Evolutionary conservation across 352 stramenopile species (phyloP), one percentile per base, ranked within the genome.

Genomic region (Phytophthora lateralis): DNA sequence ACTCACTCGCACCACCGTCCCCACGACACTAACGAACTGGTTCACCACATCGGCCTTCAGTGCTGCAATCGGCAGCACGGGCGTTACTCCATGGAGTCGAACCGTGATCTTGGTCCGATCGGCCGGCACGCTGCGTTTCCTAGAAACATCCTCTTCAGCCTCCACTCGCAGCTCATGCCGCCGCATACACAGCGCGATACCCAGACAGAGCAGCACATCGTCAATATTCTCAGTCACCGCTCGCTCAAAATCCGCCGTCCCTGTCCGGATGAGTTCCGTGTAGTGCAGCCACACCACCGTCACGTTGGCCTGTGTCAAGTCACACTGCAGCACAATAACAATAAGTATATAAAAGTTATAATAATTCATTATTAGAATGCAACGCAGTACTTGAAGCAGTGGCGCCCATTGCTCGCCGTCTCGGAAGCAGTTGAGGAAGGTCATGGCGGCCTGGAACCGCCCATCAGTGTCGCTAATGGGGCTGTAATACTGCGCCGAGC

Each of bases 1-100:
- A 51, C 85, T 92, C 55, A 95, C 88, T 34, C 89, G 71, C 46
- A 96, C 87, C 20, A 94, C 85, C 2, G 80, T 96, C 32, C 78
- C 78, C 11, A 76, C 60, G 41, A 88, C 73, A 46, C 79, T 85
- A 35, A 96, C 82, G 29, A 97, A 91, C 55, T 90, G 78, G 49
- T 87, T 84, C 27, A 96, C 75, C 18, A 89, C 74, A 51, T 90
- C 75, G 0, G 87, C 73, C 64, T 93, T 95, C 29, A 96, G 65
- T 27, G 82, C 71, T 6, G 75, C 76, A 69, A 96, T 90, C 8
- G 73, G 55, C 26, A 89, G 64, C 17, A 89, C 64, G 0, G 85
- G 82, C n/a, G 82, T 78, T 52, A 95, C 75, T 30, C 84, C 66
- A 12, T 91, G 70, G 12, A 96, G 55, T 20, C 85, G 75, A 47